Evolutionary conservation across 176 grass and related monocot genomes (phyloP).

Genomic region (Ampelocalamus luodianensis): DNA sequence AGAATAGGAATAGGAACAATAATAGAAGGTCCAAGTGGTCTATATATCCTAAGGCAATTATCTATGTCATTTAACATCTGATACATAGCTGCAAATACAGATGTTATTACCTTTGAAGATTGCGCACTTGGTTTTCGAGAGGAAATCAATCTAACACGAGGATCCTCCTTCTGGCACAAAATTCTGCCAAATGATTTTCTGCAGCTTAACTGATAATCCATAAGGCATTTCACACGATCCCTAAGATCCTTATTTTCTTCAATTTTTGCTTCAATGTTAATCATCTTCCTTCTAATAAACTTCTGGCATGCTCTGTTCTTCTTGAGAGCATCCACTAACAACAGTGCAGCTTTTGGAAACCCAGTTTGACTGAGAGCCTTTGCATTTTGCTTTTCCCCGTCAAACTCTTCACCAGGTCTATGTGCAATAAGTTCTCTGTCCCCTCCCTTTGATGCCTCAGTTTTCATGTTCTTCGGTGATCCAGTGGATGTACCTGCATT

Average conservation of each 20-base stretch:
- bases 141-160: conserved; percentile 78
- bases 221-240: conserved; percentile 81
- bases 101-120: conserved; percentile 51
- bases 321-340: conserved; percentile 80
- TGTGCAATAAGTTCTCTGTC: neutral
- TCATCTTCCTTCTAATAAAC: conserved; percentile 86
- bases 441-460: conserved; percentile 11
- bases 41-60: neutral
- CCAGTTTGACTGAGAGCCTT: conserved; percentile 19
- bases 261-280: conserved; percentile 80
- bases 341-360: conserved; percentile 71
- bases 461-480: conserved; percentile 20
- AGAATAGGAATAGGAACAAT: neutral
- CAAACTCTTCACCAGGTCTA: neutral
- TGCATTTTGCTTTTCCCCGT: conserved; percentile 42
- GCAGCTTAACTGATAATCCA: conserved; percentile 81
- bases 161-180: conserved; percentile 79
- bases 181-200: conserved; percentile 57
- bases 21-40: neutral
- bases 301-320: conserved; percentile 92
- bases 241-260: conserved; percentile 88
- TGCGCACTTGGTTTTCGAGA: conserved; percentile 36
- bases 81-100: neutral
- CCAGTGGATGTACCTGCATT: conserved; percentile 43
- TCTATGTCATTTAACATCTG: neutral